Evolutionary conservation across 306 rosid species (phyloP), one percentile per base, ranked within the genome.

Genomic region (Trifolium subterraneum): DNA sequence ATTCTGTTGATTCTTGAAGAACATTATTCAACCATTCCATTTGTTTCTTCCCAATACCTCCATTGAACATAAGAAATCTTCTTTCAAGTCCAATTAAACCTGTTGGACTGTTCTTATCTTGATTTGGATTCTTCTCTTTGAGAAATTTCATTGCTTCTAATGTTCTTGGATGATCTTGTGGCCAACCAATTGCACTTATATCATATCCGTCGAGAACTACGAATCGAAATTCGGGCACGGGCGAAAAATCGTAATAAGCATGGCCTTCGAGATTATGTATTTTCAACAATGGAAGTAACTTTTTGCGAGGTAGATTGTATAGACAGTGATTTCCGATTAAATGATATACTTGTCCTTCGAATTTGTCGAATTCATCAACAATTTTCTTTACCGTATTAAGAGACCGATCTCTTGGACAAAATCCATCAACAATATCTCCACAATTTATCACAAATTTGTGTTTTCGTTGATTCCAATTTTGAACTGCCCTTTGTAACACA

Each of bases 271-370:
- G 47, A 55, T 66, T 81, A 55, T 79, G 71, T 54, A 92, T 91
- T 69, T 86, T 92, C 73, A 94, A 79, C 27, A 91, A 19, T 3
- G 96, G 99, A 72, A 94, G 92, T 58, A 94, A 82, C 52, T 87
- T 70, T 48, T 52, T 48, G 36, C 93, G 96, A 16, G 97, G 97
- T 68, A 94, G 97, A 83, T 94, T 94, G 83, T 92, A 94, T 45
- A 94, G 92, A 83, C 99, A 94, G 75, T 94, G 99, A 68, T 94
- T 94, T 61, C 99, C 99, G 65, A 94, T 81, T 86, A 94, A 71
- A 79, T 94, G 99, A 84, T 88, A 86, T 42, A 87, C 88, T 1
- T 85, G 84, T 64, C 97, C 97, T 29, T 69, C 54, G 69, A 92
- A 91, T 8, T 72, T 81, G 33, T 86, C 86, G 48, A 91, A 92